Conservation (phyloP, 257 asterid genomes). For the Sherardia arvensis region DNA sequence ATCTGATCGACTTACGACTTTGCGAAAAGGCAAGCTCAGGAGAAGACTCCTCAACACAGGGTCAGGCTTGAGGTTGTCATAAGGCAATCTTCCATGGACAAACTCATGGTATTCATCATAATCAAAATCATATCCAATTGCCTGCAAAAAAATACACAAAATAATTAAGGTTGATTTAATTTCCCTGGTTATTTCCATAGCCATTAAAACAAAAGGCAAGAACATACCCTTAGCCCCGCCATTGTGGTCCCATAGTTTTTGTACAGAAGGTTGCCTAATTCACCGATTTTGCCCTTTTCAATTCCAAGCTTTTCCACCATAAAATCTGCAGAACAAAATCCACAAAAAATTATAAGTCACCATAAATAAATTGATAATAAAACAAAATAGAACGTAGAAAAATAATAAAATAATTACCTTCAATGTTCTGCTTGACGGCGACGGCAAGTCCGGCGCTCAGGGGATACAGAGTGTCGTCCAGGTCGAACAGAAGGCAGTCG, state of each 20-base stretch:
- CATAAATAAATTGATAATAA: no score
- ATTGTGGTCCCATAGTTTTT: constrained; percentile 93
- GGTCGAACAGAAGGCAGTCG: constrained; percentile 96
- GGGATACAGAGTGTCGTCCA: constrained; percentile 94
- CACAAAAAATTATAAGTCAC: constrained; percentile 4
- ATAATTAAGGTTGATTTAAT: not conserved
- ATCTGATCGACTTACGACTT: constrained; percentile 52
- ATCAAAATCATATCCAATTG: constrained; percentile 91
- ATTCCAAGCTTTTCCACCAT: constrained; percentile 75
- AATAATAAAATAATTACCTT: constrained; percentile 35
- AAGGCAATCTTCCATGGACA: constrained; percentile 97
- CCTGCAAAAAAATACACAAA: constrained; percentile 40
- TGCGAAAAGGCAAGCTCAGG: constrained; percentile 61
- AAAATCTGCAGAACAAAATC: constrained; percentile 35
- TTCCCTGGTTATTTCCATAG: no score
- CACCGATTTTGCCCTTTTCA: constrained; percentile 53
- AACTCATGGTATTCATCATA: constrained; percentile 91
- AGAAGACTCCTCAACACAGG: constrained; percentile 74
- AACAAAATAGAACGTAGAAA: not conserved
- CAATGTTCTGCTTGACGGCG: constrained; percentile 56
- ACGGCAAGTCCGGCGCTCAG: constrained; percentile 66
- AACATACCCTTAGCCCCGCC: constrained; percentile 93
- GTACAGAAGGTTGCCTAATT: constrained; percentile 58
- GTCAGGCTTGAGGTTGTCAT: constrained; percentile 77
- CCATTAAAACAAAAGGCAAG: not conserved